Percentiles rank a stretch among this genome's conserved stretches.
phyloP scores from a whole-genome alignment of 2,329 filamentous ascomycete genomes.

The Penicillium sp. region DNA sequence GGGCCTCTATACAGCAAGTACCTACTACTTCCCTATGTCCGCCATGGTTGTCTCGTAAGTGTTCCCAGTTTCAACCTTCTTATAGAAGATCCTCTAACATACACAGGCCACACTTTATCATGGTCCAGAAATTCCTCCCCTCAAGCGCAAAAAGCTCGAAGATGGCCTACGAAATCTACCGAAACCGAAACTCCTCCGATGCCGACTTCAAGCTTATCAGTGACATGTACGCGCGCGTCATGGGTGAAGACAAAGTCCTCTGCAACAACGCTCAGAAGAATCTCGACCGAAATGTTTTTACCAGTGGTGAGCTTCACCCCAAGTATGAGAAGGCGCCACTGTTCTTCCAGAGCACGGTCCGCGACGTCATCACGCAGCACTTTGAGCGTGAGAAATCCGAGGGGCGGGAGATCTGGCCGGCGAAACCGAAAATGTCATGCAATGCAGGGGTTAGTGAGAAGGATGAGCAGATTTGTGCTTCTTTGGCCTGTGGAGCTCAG shows the following conservation, averaged over 20 bases:
- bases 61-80: background rate
- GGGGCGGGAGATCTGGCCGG: conserved; percentile 53
- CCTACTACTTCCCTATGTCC: conserved; percentile 32
- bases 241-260: conserved; percentile 63
- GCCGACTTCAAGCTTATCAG: conserved; percentile 57
- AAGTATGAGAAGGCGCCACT: conserved; percentile 58
- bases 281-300: conserved; percentile 59
- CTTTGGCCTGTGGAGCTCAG: conserved; percentile 20
- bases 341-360: conserved; percentile 54
- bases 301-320: conserved; percentile 63
- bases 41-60: conserved; percentile 33
- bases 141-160: conserved; percentile 48
- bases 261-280: conserved; percentile 60
- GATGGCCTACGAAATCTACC: conserved; percentile 63
- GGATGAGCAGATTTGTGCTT: conserved; percentile 24
- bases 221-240: conserved; percentile 61
- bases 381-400: conserved; percentile 45
- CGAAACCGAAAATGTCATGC: conserved; percentile 27
- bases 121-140: conserved; percentile 62
- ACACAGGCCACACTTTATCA: conserved; percentile 58
- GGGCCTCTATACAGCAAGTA: conserved; percentile 41
- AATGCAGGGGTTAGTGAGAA: conserved; percentile 19
- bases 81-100: conserved; percentile 21
- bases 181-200: conserved; percentile 59
- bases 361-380: conserved; percentile 50